A percentile compares a stretch with the other conserved stretches of the same genome.
These are phyloP conservation scores for Tolypocladium amazonense DNA, from an alignment of 2,329 filamentous ascomycete species.

Conservation along the genomic window DNA sequence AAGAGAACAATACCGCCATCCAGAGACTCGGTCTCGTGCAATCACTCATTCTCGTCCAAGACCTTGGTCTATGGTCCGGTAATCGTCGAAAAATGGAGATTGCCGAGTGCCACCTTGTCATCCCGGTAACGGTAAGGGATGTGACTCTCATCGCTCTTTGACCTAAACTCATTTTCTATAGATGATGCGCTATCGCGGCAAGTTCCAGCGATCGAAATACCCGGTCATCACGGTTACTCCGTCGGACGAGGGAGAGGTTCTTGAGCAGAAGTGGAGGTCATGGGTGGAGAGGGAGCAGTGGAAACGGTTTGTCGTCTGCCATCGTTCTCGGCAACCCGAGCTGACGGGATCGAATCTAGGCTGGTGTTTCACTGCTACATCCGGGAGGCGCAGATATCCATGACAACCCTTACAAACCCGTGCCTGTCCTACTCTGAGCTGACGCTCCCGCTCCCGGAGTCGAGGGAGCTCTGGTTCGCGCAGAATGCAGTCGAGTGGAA, in stretches of 20 bases:
- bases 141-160: background rate
- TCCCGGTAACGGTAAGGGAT: constrained; percentile 31
- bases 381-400: constrained; percentile 56
- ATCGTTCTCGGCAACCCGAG: background rate
- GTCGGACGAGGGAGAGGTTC: constrained; percentile 41
- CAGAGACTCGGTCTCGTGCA: constrained; percentile 38
- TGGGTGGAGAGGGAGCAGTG: constrained; percentile 58
- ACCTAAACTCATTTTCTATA: constrained; percentile 11
- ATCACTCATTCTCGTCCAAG: constrained; percentile 35
- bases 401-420: constrained; percentile 54
- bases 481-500: constrained; percentile 56
- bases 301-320: constrained; percentile 37
- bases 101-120: constrained; percentile 36
- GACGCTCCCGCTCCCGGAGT: constrained; percentile 52
- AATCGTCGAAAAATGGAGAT: constrained; percentile 47
- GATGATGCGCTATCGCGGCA: constrained; percentile 46
- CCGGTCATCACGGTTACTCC: constrained; percentile 36
- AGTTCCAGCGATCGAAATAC: constrained; percentile 47
- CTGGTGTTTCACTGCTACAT: constrained; percentile 56
- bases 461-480: constrained; percentile 55
- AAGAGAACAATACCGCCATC: constrained; percentile 35
- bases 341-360: constrained; percentile 16
- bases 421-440: constrained; percentile 61
- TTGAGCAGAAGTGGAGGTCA: constrained; percentile 54
- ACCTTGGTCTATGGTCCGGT: constrained; percentile 43